Percentiles rank a stretch among this genome's conserved stretches.
These are phyloP conservation scores for Ceraceosorus guamensis DNA, from an alignment of 1,284 basidiomycete species.

Conservation along the genomic window DNA sequence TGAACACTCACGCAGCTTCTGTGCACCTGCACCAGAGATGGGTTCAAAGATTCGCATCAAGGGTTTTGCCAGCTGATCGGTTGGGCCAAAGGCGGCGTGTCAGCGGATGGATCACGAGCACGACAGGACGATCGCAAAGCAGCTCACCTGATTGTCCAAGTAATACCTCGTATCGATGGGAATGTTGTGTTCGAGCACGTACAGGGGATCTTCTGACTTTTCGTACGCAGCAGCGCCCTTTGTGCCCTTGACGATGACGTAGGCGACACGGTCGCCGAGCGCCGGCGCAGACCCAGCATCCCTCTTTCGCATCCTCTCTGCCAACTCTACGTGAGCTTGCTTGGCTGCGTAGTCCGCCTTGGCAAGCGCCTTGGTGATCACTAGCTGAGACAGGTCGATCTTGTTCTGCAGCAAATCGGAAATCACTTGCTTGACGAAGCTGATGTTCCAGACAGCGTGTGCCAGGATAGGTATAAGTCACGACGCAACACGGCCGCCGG, in stretches of 20 bases:
- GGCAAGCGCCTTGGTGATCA: constrained; percentile 47
- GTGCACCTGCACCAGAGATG: constrained; percentile 40
- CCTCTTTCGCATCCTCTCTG: constrained; percentile 47
- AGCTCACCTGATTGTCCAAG: constrained; percentile 38
- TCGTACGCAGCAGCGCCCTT: constrained; percentile 47
- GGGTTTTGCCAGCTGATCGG: constrained; percentile 32
- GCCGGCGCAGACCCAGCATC: constrained; percentile 46
- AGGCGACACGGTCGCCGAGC: constrained; percentile 46
- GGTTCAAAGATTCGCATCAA: constrained; percentile 48
- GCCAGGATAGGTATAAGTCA: neutral
- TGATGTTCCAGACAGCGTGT: neutral
- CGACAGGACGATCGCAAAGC: neutral
- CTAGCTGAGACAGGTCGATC: constrained; percentile 47
- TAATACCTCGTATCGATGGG: constrained; percentile 49
- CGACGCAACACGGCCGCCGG: neutral
- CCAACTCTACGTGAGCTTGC: constrained; percentile 46
- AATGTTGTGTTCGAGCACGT: constrained; percentile 47
- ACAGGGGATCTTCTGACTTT: constrained; percentile 46
- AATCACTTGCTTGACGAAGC: constrained; percentile 40
- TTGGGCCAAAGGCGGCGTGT: neutral
- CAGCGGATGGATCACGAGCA: neutral
- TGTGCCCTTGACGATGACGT: constrained; percentile 46
- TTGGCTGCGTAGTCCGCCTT: constrained; percentile 36
- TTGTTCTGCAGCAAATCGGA: constrained; percentile 48
- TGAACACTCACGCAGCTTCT: constrained; percentile 21